Conservation (phyloP, 352 stramenopile species). For the Globisporangium acanthophoron region DNA sequence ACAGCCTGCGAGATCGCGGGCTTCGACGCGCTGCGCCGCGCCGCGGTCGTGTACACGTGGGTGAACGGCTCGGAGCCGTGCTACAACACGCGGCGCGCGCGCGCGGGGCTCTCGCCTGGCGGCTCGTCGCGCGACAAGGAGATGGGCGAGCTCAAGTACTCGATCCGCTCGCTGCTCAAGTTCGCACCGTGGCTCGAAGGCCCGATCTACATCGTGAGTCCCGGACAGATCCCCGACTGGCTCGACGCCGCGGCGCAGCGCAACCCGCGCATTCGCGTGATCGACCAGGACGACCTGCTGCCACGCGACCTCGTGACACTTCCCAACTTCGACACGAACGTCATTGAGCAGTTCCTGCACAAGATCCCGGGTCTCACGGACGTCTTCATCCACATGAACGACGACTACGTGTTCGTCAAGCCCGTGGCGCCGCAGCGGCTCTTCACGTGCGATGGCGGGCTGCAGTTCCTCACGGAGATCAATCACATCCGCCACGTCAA, state of each 20-base stretch:
- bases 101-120: conserved; percentile 44
- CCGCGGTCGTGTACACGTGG: conserved; percentile 83
- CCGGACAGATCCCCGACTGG: conserved; percentile 78
- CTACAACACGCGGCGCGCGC: conserved; percentile 61
- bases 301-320: conserved; percentile 47
- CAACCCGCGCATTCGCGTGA: conserved; percentile 62
- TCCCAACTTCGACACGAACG: conserved; percentile 77
- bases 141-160: conserved; percentile 87
- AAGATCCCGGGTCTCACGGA: conserved; percentile 80
- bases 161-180: conserved; percentile 72
- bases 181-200: conserved; percentile 75
- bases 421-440: conserved; percentile 75
- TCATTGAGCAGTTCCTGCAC: conserved; percentile 88
- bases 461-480: conserved; percentile 74
- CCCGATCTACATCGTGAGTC: conserved; percentile 81
- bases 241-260: conserved; percentile 35
- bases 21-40: conserved; percentile 51
- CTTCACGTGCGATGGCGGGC: conserved; percentile 78
- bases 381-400: conserved; percentile 88
- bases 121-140: conserved; percentile 74
- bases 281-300: conserved; percentile 78
- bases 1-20: conserved; percentile 58
- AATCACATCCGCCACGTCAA: conserved; percentile 78
- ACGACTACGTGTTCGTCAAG: conserved; percentile 87
- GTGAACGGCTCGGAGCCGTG: conserved; percentile 77